A percentile compares a stretch with the other conserved stretches of the same genome.
phyloP scores from a whole-genome alignment of 371 early-diverging fungal genomes.

The Zopfochytrium polystomum region DNA sequence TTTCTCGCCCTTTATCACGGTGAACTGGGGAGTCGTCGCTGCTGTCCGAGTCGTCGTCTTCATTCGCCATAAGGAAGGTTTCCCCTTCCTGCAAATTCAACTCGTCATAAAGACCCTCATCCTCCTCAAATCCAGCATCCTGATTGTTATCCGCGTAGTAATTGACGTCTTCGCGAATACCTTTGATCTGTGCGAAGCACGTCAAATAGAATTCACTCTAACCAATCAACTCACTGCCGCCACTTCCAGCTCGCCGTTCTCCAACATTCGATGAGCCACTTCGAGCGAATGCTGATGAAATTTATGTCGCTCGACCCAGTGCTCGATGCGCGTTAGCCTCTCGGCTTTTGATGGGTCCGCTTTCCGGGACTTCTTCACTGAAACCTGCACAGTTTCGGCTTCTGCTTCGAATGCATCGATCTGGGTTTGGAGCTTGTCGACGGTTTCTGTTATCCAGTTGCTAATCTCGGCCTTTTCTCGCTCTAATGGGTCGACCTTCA shows the following conservation, averaged over 20 bases:
- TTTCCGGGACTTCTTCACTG: slow-evolving; percentile 69
- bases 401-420: slow-evolving; percentile 89
- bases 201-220: not conserved
- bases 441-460: slow-evolving; percentile 75
- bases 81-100: slow-evolving; percentile 88
- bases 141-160: slow-evolving; percentile 88
- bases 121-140: slow-evolving; percentile 87
- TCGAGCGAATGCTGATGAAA: slow-evolving; percentile 86
- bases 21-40: slow-evolving; percentile 12
- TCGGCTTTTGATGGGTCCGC: slow-evolving; percentile 72
- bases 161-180: slow-evolving; percentile 78
- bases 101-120: slow-evolving; percentile 90
- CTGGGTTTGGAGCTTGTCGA: slow-evolving; percentile 81
- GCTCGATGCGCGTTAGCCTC: slow-evolving; percentile 63
- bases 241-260: slow-evolving; percentile 83
- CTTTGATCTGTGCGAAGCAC: slow-evolving; percentile 50
- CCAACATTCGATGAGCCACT: slow-evolving; percentile 81
- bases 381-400: slow-evolving; percentile 69
- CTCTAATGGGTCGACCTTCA: slow-evolving; percentile 88
- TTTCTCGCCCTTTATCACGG: not conserved
- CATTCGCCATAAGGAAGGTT: slow-evolving; percentile 54
- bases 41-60: slow-evolving; percentile 29
- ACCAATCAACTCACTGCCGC: slow-evolving; percentile 59
- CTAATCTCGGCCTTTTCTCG: slow-evolving; percentile 79
- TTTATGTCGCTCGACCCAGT: slow-evolving; percentile 79